Percentiles rank a stretch among this genome's conserved stretches.
These are phyloP conservation scores for Brassica incana DNA, from an alignment of 345 rosid genomes.

Conservation along the genomic window DNA sequence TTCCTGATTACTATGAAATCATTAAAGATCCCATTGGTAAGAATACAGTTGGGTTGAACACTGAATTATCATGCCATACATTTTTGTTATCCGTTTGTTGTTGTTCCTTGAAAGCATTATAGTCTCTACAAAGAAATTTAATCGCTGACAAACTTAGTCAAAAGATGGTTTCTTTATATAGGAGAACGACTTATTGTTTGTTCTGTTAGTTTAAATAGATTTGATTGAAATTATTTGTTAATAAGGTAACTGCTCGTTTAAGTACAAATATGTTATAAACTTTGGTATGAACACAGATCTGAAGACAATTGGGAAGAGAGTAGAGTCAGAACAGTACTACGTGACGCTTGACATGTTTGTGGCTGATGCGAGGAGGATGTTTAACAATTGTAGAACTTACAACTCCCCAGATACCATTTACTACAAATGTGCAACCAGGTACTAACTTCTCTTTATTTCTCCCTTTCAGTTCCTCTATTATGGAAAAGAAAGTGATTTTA, in stretches of 20 bases:
- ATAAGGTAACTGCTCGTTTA: background rate
- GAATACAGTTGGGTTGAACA: background rate
- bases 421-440: constrained; percentile 86
- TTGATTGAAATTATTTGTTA: background rate
- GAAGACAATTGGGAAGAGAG: constrained; percentile 87
- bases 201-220: background rate
- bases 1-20: constrained; percentile 96
- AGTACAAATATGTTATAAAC: background rate
- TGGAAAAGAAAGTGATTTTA: background rate
- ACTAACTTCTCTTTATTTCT: constrained; percentile 8
- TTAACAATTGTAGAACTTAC: constrained; percentile 81
- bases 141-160: background rate
- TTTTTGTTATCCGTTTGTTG: background rate
- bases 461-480: background rate
- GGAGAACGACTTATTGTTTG: background rate
- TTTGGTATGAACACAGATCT: constrained; percentile 56
- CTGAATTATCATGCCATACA: too few relatives aligned
- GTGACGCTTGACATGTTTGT: constrained; percentile 94
- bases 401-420: constrained; percentile 94
- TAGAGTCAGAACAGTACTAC: constrained; percentile 92
- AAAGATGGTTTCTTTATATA: background rate
- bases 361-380: constrained; percentile 95
- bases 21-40: constrained; percentile 99
- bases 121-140: background rate
- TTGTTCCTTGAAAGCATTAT: background rate